phyloP scores from a whole-genome alignment of 83 land plant genomes.

The Diphasiastrum complanatum region DNA sequence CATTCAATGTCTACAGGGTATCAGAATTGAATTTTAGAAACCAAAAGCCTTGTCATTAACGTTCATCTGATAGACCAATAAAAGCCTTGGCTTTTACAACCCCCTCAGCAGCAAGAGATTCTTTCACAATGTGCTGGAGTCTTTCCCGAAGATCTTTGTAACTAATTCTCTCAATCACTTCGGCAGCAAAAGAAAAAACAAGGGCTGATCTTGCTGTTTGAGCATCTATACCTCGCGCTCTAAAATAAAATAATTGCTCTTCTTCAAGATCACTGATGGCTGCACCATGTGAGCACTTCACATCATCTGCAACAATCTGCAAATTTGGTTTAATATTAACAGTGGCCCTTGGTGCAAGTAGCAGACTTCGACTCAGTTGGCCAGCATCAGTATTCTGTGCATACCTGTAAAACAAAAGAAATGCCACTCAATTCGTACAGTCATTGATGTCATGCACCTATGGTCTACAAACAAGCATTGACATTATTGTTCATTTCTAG shows the following conservation, averaged over 20 bases:
- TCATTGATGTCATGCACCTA: too few relatives aligned
- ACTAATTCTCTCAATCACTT: constrained; percentile 1
- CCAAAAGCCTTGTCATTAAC: too few relatives aligned
- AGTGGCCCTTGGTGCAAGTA: constrained; percentile 12
- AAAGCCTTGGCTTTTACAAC: not conserved
- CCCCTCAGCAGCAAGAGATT: not conserved
- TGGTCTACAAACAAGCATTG: too few relatives aligned
- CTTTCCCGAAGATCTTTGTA: not conserved
- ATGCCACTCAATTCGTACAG: too few relatives aligned
- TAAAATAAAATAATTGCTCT: constrained; percentile 10
- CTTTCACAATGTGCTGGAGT: not conserved
- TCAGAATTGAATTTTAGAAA: too few relatives aligned
- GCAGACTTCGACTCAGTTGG: constrained; percentile 9
- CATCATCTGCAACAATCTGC: constrained; percentile 13
- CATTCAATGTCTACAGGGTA: too few relatives aligned
- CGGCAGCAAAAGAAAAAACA: constrained; percentile 10
- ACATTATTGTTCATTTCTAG: too few relatives aligned
- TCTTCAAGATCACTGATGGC: constrained; percentile 14
- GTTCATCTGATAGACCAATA: too few relatives aligned
- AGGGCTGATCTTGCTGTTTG: constrained; percentile 3
- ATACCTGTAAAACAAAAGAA: constrained; percentile 6
- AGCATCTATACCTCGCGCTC: constrained; percentile 9
- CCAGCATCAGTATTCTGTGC: constrained; percentile 15
- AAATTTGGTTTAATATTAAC: constrained; percentile 9
- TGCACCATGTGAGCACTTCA: constrained; percentile 10